Percentiles rank a stretch among this genome's conserved stretches.
phyloP scores from a whole-genome alignment of 495 filamentous ascomycete genomes.

The Mytilinidion resinicola region DNA sequence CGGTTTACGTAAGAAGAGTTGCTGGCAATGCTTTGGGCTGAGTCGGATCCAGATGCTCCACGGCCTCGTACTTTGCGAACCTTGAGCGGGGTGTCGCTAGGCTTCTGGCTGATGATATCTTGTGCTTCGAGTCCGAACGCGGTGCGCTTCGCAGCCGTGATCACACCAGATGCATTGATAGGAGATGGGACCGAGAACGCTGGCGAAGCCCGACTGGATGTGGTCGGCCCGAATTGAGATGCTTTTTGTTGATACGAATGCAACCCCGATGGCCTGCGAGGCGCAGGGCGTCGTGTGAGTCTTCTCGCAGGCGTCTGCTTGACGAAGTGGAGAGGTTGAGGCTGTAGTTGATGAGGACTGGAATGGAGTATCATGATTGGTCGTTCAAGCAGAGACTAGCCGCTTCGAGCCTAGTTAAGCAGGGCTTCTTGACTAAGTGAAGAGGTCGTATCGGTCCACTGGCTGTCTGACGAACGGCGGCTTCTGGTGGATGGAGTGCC shows the following conservation, averaged over 20 bases:
- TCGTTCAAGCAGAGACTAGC: no score
- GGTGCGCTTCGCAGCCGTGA: no score
- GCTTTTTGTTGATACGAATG: no score
- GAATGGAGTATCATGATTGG: no score
- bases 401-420: not conserved
- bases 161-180: no score
- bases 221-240: no score
- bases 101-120: not conserved
- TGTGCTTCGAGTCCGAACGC: not conserved
- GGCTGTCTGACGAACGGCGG: no score
- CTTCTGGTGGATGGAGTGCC: no score
- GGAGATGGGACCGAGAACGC: no score
- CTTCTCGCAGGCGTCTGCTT: not conserved
- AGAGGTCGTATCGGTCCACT: not conserved
- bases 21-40: not conserved
- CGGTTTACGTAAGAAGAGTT: not conserved
- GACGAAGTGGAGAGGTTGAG: not conserved
- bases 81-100: constrained; percentile 22
- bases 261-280: no score
- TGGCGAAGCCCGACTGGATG: no score
- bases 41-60: not conserved
- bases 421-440: not conserved
- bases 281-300: not conserved
- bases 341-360: not conserved
- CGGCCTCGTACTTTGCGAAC: constrained; percentile 24